A percentile compares a stretch with the other conserved stretches of the same genome.
These are phyloP conservation scores for Morella rubra DNA, from an alignment of 306 rosid genomes.

Conservation along the genomic window DNA sequence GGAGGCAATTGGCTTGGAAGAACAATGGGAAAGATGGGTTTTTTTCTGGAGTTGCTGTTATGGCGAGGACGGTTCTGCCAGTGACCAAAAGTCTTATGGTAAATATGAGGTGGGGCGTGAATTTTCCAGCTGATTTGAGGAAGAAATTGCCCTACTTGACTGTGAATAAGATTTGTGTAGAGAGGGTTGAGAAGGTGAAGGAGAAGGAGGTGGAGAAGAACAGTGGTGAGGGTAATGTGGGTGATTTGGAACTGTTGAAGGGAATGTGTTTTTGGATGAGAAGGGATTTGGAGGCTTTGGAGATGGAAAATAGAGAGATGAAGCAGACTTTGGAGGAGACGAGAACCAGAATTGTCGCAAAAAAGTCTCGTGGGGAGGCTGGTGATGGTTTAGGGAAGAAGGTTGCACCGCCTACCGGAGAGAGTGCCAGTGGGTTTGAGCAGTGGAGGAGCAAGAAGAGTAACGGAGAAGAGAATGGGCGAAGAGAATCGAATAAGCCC, in stretches of 20 bases:
- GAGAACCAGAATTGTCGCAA: constrained; percentile 39
- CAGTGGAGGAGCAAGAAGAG: constrained; percentile 54
- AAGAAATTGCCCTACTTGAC: constrained; percentile 58
- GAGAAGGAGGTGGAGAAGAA: constrained; percentile 30
- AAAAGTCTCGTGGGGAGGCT: constrained; percentile 14
- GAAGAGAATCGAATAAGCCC: constrained; percentile 43
- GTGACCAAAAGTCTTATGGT: constrained; percentile 47
- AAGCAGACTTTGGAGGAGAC: constrained; percentile 55
- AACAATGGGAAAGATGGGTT: constrained; percentile 37
- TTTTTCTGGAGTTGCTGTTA: constrained; percentile 49
- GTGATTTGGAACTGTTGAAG: constrained; percentile 56
- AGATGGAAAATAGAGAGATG: constrained; percentile 73
- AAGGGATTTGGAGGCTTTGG: constrained; percentile 61
- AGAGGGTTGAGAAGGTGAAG: constrained; percentile 48
- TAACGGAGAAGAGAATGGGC: constrained; percentile 48
- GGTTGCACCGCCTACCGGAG: constrained; percentile 19
- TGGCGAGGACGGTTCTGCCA: constrained; percentile 64
- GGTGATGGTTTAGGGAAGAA: constrained; percentile 31
- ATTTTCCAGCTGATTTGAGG: constrained; percentile 43
- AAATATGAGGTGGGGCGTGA: constrained; percentile 69
- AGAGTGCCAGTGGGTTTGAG: constrained; percentile 43
- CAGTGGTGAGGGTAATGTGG: constrained; percentile 18
- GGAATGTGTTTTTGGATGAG: constrained; percentile 59
- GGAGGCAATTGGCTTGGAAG: constrained; percentile 34
- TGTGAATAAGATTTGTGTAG: constrained; percentile 65